A percentile compares a stretch with the other conserved stretches of the same genome.
Conservation (phyloP, 1,284 basidiomycete species). For the Phellopilus nigrolimitatus region DNA sequence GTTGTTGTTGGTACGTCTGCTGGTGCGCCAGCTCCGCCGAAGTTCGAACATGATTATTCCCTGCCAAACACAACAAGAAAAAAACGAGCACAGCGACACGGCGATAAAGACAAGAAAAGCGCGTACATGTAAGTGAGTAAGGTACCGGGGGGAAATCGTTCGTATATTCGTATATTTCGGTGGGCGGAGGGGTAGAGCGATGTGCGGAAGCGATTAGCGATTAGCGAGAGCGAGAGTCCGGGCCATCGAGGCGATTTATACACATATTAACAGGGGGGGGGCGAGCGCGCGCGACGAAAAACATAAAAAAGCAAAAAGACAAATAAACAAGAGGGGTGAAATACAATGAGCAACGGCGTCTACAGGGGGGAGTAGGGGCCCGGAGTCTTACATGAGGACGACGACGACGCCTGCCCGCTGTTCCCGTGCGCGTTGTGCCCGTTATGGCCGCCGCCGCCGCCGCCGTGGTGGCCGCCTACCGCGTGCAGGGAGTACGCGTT, state of each 20-base stretch:
- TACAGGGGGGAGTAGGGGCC: slow-evolving; percentile 10
- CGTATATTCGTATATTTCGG: not conserved
- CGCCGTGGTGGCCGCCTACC: not conserved
- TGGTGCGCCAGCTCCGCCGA: not conserved
- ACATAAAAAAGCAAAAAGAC: not conserved
- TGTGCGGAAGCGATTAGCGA: slow-evolving; percentile 1
- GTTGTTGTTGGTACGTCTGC: not conserved
- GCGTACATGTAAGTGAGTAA: slow-evolving; percentile 1
- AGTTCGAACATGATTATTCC: not conserved
- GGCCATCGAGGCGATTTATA: not conserved
- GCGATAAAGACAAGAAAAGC: slow-evolving; percentile 5
- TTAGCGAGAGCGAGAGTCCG: not conserved
- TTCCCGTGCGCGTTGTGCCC: not conserved
- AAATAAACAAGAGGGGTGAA: slow-evolving; percentile 7
- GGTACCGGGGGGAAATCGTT: not conserved
- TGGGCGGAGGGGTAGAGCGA: not conserved
- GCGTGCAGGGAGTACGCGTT: not conserved
- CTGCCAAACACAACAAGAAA: slow-evolving; percentile 1
- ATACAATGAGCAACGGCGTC: slow-evolving; percentile 12
- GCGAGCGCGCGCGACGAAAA: not conserved
- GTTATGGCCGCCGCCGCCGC: not conserved
- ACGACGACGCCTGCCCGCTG: not conserved
- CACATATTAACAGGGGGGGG: too few species aligned
- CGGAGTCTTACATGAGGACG: slow-evolving; percentile 14
- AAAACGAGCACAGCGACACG: not conserved